Conservation (phyloP, 352 stramenopile species). For the Phytophthora pistaciae region DNA sequence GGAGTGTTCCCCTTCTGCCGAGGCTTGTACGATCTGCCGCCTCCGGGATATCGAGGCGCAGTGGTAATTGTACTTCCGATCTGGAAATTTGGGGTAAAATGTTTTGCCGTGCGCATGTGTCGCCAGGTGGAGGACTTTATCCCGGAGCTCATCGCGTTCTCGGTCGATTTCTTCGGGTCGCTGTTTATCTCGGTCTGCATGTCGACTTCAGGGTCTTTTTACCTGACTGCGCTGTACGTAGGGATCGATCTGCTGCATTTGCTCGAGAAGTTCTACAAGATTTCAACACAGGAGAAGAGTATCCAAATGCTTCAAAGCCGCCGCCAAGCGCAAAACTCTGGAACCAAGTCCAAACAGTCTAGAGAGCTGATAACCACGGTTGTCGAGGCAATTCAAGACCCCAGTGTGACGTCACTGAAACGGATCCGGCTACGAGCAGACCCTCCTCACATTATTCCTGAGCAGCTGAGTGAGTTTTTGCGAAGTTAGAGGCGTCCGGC, state of each 20-base stretch:
- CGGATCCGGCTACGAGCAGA: background rate
- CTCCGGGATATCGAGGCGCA: background rate
- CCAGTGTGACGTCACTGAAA: background rate
- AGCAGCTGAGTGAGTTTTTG: background rate
- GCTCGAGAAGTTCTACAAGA: conserved; percentile 8
- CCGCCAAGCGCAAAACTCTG: background rate
- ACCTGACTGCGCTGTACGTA: conserved; percentile 8
- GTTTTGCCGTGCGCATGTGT: background rate
- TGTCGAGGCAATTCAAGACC: background rate
- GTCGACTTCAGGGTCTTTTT: conserved; percentile 6
- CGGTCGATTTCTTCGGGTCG: conserved; percentile 19
- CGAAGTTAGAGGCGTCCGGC: background rate
- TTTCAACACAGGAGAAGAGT: background rate
- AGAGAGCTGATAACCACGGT: background rate
- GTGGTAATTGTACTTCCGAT: conserved; percentile 5
- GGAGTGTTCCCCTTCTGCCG: conserved; percentile 7
- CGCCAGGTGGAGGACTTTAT: conserved; percentile 21
- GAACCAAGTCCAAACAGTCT: background rate
- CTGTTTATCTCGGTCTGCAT: conserved; percentile 32
- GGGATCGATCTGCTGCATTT: background rate
- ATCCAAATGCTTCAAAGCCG: background rate
- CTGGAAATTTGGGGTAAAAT: conserved; percentile 17
- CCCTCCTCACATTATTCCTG: background rate
- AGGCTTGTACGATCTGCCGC: conserved; percentile 6
- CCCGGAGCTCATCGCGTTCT: conserved; percentile 16